Base-by-base conservation (phyloP, 805 yeast genomes). In the Cyberlindnera lachancei region DNA sequence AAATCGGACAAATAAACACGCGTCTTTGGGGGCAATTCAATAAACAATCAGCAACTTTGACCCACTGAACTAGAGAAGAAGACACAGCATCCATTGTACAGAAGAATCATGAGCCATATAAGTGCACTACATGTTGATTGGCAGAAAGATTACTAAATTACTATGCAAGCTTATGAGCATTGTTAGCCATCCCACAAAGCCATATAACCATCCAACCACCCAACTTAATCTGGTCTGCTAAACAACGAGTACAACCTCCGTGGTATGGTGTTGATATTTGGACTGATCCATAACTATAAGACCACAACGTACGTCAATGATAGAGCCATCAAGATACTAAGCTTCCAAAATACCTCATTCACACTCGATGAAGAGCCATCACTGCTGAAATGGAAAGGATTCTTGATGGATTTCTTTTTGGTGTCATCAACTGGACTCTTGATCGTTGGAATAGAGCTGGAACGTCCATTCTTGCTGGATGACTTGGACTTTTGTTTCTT, bases 381-480 rank as follows among this genome's bases (percentile, higher is more conserved):
- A 14, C 17, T 28, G 16, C 24, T 14, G 15, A n/a, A 11, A 13
- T 16, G 24, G 24, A 28, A 28, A 15, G 30, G 30, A 15, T 28
- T 28, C 30, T 21, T 28, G 25, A 28, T 24, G 15, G 14, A 8
- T 15, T 20, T 21, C 18, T 28, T 19, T 28, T 28, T 14, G 14
- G n/a, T 24, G 17, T 28, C 3, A 18, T 14, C 6, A 15, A 5
- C 10, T 10, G 2, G 18, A 12, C 18, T 12, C 18, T 12, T 10
- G 15, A 4, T n/a, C 6, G 7, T 22, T 15, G 15, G 16, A 10
- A 10, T 24, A 14, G 26, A n/a, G n/a, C n/a, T n/a, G n/a, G 28
- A 12, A 11, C 28, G 13, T 12, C 21, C 21, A 8, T 7, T 7
- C 10, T 10, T 10, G 21, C 14, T 23, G 25, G 13, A 7, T 9